Percentiles rank a stretch among this genome's conserved stretches.
Conservation (phyloP, 2,329 filamentous ascomycete species). For the Trichophyton verrucosum region DNA sequence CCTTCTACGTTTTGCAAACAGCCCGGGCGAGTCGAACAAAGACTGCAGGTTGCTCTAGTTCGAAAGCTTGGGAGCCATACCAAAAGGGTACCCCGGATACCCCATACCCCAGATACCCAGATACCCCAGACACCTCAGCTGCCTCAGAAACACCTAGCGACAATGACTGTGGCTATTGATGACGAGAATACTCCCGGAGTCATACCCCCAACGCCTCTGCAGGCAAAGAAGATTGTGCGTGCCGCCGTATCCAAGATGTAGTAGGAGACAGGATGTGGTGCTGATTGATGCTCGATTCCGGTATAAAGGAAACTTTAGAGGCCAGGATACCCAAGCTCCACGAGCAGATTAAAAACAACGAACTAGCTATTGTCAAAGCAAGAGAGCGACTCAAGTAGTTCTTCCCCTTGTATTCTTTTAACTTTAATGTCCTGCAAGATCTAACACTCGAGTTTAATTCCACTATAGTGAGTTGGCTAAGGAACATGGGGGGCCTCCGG, state of each 20-base stretch:
- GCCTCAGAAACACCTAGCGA: neutral
- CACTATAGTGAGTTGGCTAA: neutral
- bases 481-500: constrained; percentile 15
- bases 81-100: neutral
- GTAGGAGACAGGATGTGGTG: neutral
- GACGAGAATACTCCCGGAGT: neutral
- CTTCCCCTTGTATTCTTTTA: neutral
- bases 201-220: constrained; percentile 8
- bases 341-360: constrained; percentile 28
- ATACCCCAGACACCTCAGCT: neutral
- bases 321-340: constrained; percentile 37
- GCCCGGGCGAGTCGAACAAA: neutral
- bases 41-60: neutral
- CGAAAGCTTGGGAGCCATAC: neutral
- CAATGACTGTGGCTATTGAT: neutral
- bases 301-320: constrained; percentile 28
- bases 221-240: constrained; percentile 21
- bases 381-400: constrained; percentile 26
- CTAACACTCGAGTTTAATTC: constrained; percentile 7
- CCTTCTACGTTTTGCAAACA: neutral
- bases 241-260: neutral
- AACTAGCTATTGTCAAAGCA: constrained; percentile 24
- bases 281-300: neutral
- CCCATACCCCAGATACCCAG: neutral
- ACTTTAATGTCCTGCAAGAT: neutral